phyloP scores from a whole-genome alignment of 768 basidiomycete species.

The Lactarius psammicola region DNA sequence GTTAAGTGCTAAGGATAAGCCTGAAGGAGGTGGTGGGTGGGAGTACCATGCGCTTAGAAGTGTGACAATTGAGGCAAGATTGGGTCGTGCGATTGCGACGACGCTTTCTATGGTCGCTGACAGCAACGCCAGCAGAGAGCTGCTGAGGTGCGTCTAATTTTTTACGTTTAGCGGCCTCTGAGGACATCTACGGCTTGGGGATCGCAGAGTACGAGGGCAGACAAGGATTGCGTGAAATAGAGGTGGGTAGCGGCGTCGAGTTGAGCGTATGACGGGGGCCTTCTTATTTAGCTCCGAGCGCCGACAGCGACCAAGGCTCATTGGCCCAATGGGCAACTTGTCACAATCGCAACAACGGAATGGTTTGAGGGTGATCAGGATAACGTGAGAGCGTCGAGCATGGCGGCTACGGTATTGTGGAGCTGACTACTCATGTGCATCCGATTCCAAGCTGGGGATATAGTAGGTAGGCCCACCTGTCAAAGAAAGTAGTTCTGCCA shows the following conservation, averaged over 20 bases:
- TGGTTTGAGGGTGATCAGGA: background rate
- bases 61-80: conserved; percentile 71
- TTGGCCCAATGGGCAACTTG: background rate
- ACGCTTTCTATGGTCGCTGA: conserved; percentile 56
- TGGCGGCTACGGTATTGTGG: background rate
- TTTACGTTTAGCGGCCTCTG: conserved; percentile 33
- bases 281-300: conserved; percentile 1
- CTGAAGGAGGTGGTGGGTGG: background rate
- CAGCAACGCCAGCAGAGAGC: conserved; percentile 36
- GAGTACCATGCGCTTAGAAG: conserved; percentile 68
- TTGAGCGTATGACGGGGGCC: background rate
- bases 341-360: background rate
- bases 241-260: background rate
- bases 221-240: background rate
- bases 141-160: conserved; percentile 33
- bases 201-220: background rate
- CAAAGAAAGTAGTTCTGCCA: no score
- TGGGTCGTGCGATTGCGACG: conserved; percentile 72
- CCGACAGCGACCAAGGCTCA: background rate
- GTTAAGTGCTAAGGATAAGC: background rate
- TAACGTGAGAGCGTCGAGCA: conserved; percentile 15
- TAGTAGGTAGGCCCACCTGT: no score
- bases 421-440: background rate
- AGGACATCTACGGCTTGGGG: conserved; percentile 31
- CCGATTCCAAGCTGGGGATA: no score